Evolutionary conservation across 768 basidiomycete genomes (phyloP).

Genomic region (Suillus alpinus): DNA sequence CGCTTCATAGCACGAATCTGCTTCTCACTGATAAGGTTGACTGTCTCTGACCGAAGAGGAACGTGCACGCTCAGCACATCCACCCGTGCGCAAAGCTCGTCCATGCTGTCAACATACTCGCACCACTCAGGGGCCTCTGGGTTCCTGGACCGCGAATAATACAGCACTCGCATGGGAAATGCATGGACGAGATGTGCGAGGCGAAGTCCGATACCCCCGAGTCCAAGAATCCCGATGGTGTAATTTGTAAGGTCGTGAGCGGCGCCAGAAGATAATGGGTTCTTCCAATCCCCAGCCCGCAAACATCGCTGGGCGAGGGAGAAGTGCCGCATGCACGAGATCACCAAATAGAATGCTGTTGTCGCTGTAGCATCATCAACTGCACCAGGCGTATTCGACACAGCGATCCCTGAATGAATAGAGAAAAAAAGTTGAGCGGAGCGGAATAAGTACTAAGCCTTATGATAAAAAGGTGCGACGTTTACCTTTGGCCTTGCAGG

Average conservation of each 20-base stretch:
- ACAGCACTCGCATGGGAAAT: conserved; percentile 87
- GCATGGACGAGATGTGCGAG: conserved; percentile 65
- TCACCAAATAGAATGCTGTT: conserved; percentile 73
- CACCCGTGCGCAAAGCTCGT: conserved; percentile 61
- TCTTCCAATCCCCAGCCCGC: background rate
- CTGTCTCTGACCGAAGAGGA: conserved; percentile 69
- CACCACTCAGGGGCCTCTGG: conserved; percentile 51
- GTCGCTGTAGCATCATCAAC: conserved; percentile 87
- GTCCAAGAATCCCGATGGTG: conserved; percentile 65
- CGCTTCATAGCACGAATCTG: conserved; percentile 72
- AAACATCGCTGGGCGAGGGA: conserved; percentile 51
- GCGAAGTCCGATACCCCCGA: conserved; percentile 69
- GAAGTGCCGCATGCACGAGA: conserved; percentile 70
- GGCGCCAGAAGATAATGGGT: conserved; percentile 33
- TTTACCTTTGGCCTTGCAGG: conserved; percentile 66
- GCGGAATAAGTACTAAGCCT: too few species aligned
- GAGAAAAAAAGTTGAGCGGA: background rate
- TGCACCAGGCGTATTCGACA: conserved; percentile 82
- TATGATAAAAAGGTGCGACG: background rate
- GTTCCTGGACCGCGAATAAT: conserved; percentile 61
- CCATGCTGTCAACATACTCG: conserved; percentile 22
- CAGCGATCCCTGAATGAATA: conserved; percentile 50
- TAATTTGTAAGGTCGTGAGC: conserved; percentile 61
- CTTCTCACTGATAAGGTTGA: conserved; percentile 64
- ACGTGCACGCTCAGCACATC: conserved; percentile 85